Conservation (phyloP, 345 rosid species). For the Xanthoceras sorbifolium region DNA sequence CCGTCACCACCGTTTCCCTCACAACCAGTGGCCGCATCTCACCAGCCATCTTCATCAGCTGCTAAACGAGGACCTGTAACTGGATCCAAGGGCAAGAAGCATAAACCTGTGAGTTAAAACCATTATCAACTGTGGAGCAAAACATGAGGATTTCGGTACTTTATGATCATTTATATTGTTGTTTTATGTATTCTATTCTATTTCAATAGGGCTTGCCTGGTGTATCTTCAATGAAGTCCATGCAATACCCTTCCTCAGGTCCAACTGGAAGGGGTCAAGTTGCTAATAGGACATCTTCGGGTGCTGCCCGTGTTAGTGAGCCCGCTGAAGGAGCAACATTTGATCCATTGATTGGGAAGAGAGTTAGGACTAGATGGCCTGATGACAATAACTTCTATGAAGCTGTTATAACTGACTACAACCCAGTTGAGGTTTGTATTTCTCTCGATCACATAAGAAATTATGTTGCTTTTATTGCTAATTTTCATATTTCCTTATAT, state of each 20-base stretch:
- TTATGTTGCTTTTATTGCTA: slow-evolving; percentile 12
- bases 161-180: background rate
- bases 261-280: slow-evolving; percentile 62
- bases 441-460: slow-evolving; percentile 18
- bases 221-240: slow-evolving; percentile 61
- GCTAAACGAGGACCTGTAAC: slow-evolving; percentile 61
- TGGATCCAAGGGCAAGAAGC: slow-evolving; percentile 71
- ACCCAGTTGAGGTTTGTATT: slow-evolving; percentile 55
- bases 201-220: slow-evolving; percentile 58
- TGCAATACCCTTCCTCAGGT: slow-evolving; percentile 53
- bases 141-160: background rate
- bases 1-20: slow-evolving; percentile 65
- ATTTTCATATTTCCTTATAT: slow-evolving; percentile 15
- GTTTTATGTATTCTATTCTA: slow-evolving; percentile 9
- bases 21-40: slow-evolving; percentile 51
- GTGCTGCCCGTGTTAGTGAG: slow-evolving; percentile 45
- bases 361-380: slow-evolving; percentile 89
- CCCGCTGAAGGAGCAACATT: slow-evolving; percentile 48
- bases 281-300: slow-evolving; percentile 56
- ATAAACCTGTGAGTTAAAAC: slow-evolving; percentile 61
- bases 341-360: slow-evolving; percentile 61
- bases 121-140: slow-evolving; percentile 3
- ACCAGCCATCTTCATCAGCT: slow-evolving; percentile 59
- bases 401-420: slow-evolving; percentile 76
- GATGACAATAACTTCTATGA: slow-evolving; percentile 92